Base-by-base conservation (phyloP, 345 rosid genomes). In the Turritis glabra region DNA sequence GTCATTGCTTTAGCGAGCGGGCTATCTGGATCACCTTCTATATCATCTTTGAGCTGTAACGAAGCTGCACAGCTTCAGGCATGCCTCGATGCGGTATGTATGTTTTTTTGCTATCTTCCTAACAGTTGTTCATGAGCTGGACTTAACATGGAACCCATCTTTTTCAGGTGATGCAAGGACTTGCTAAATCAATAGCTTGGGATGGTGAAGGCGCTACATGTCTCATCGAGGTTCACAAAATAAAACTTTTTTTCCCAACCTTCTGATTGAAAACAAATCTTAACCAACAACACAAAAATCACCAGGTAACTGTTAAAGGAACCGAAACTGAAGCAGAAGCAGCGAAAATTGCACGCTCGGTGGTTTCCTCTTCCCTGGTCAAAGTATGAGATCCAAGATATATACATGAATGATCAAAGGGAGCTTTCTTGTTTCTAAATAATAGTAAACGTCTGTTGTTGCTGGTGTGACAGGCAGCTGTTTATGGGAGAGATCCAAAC, bases 191-290 rank as follows among this genome's bases (percentile, higher is more conserved):
- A 80, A 84, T 92, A 73, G 98, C 99, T 76, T 95, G 97, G 99
- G 99, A 94, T 86, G 99, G 99, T 59, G 99, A 92, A 80, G 99
- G 98, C 55, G 97, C 99, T 44, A 92, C 99, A 2, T 95, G 99
- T 79, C 80, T 95, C 62, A 85, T 92, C 79, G 97, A 95, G 97
- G 99, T 89, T 46, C 15, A 76, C 46, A 50, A 50, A n/a, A 11
- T 43, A 4, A 3, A 43, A 15, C 18, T 0, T 30, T 29, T 44
- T 22, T 15, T 64, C 35, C 19, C 15, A 57, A 48, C 14, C 14
- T 3, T 48, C 5, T 64, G 12, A 50, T 29, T 21, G 19, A 47
- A 53, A 19, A 14, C 63, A 61, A 50, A 35, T 9, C 19, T 62
- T 17, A 54, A 77, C 66, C 0, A 5, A 11, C 30, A 26, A 44